Percentiles rank a stretch among this genome's conserved stretches.
phyloP scores from a whole-genome alignment of 129 eudicot genomes.

The Tagetes erecta region DNA sequence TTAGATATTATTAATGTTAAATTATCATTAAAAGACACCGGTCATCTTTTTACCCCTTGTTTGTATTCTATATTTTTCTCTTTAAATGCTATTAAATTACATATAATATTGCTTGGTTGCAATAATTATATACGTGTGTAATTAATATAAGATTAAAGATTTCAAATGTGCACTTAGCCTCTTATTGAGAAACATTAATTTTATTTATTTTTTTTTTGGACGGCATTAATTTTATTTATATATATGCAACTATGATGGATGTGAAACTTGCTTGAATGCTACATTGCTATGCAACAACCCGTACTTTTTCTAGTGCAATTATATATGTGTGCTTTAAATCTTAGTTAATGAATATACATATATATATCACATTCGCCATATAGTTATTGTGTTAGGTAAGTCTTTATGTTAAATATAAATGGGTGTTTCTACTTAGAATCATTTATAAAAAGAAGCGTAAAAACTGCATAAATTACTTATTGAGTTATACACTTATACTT shows the following conservation, averaged over 20 bases:
- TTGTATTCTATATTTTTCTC: neutral
- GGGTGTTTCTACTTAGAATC: too few relatives aligned
- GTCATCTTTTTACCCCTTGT: slow-evolving; percentile 12
- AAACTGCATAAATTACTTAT: too few relatives aligned
- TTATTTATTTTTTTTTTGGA: too few relatives aligned
- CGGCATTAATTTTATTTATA: neutral
- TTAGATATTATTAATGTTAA: neutral
- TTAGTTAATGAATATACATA: too few relatives aligned
- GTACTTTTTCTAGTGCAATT: too few relatives aligned
- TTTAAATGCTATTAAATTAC: neutral
- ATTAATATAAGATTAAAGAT: neutral
- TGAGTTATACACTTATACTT: too few relatives aligned
- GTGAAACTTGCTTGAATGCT: too few relatives aligned
- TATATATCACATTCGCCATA: neutral
- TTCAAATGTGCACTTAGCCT: neutral
- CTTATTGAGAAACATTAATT: neutral
- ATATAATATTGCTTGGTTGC: neutral
- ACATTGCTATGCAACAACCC: too few relatives aligned
- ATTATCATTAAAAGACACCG: neutral
- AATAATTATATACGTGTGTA: slow-evolving; percentile 4
- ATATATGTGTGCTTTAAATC: too few relatives aligned
- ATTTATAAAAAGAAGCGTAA: too few relatives aligned
- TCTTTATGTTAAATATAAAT: neutral
- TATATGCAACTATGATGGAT: neutral
- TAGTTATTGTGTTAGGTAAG: neutral